Percentiles rank a stretch among this genome's conserved stretches.
These are phyloP conservation scores for Osmanthus fragrans DNA, from an alignment of 257 asterid species.

Conservation along the genomic window DNA sequence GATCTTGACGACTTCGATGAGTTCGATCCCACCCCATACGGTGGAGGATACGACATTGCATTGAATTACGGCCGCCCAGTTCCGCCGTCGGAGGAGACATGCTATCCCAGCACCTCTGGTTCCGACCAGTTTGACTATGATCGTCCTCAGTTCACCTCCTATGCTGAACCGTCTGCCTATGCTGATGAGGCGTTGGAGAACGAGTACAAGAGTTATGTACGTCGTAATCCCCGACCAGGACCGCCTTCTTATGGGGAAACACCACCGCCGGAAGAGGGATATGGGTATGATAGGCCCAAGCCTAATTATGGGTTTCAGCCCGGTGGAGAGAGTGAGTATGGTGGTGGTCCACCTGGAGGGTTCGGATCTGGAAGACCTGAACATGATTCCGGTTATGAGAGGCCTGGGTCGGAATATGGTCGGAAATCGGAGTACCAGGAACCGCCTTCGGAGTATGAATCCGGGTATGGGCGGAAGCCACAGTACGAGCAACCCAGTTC, in stretches of 20 bases:
- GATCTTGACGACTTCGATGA: slow-evolving; percentile 77
- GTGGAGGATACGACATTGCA: slow-evolving; percentile 80
- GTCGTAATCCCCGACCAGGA: slow-evolving; percentile 67
- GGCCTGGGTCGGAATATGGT: slow-evolving; percentile 39
- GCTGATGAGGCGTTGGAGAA: slow-evolving; percentile 63
- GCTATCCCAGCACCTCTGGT: slow-evolving; percentile 59
- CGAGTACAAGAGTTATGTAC: slow-evolving; percentile 77
- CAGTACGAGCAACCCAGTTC: slow-evolving; percentile 26
- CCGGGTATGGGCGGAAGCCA: slow-evolving; percentile 31
- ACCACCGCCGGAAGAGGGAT: background rate
- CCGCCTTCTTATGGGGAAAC: slow-evolving; percentile 33
- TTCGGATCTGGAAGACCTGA: slow-evolving; percentile 17
- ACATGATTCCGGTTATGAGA: slow-evolving; percentile 24
- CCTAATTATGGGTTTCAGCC: background rate
- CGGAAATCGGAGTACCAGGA: slow-evolving; percentile 30
- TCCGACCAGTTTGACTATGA: slow-evolving; percentile 72
- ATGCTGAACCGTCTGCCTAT: slow-evolving; percentile 85
- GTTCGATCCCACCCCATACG: slow-evolving; percentile 85
- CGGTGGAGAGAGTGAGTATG: slow-evolving; percentile 36
- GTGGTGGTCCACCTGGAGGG: slow-evolving; percentile 30
- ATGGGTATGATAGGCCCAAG: background rate
- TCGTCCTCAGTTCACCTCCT: slow-evolving; percentile 76
- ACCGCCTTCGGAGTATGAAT: slow-evolving; percentile 29
- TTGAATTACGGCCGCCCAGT: slow-evolving; percentile 77
- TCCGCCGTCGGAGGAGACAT: slow-evolving; percentile 73